Evolutionary conservation across 495 filamentous ascomycete genomes (phyloP), one percentile per base, ranked within the genome.

Genomic region (Tuber magnatum): DNA sequence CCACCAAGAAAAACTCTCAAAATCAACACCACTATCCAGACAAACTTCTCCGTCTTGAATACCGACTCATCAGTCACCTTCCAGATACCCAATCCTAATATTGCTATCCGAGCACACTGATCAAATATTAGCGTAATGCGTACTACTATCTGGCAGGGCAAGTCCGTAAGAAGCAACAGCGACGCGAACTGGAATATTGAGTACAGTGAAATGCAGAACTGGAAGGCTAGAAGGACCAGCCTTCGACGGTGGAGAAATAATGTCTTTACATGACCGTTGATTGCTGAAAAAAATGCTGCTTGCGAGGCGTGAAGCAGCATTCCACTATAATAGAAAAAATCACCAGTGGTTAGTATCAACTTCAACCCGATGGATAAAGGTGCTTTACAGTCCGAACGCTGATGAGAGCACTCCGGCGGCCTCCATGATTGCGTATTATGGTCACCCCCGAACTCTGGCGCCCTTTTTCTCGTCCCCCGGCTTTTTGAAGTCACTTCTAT

Each of bases 191-290:
- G 80, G 6, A 79, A 76, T 51, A 78, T 74, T 2, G 71, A 74
- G 41, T 72, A 82, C 42, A 80, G 32, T 1, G 74, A 74, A 12
- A 81, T 41, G 56, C 74, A 81, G 5, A 75, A 32, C 20, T 81
- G 72, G 70, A 82, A 80, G 22, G 77, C 71, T 32, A 79, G 77
- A 79, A 81, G 77, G 77, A 71, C 77, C 77, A 80, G 78, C 78
- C 78, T 80, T 75, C 73, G 77, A 48, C 77, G 77, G 70, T 80
- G 77, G 43, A 80, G 68, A 68, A 80, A 73, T 9, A 80, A 48
- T 35, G 78, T 76, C 71, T 80, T 73, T 42, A 73, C 69, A 46
- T 80, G 73, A 24, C 78, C 78, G 16, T 80, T 80, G 69, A 76
- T 76, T 39, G 77, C 77, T 35, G 71, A 71, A 56, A 76, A 80